Percentiles rank a stretch among this genome's conserved stretches.
Conservation (phyloP, 1,139 yeast species). For the Yamadazyma dendronema region DNA sequence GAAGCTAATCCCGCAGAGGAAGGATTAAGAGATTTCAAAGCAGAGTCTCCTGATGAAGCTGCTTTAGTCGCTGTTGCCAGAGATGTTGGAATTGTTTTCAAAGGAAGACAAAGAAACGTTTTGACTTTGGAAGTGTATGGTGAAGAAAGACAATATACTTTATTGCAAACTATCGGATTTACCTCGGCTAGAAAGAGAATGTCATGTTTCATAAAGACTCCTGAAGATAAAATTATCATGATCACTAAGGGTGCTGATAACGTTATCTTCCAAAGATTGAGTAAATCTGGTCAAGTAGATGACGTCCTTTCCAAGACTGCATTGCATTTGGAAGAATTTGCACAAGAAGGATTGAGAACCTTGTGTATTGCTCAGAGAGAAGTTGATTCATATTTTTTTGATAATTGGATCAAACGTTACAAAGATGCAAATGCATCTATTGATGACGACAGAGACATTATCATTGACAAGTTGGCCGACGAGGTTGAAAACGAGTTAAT, state of each 20-base stretch:
- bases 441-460: slow-evolving; percentile 71
- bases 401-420: slow-evolving; percentile 67
- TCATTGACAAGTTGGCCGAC: slow-evolving; percentile 76
- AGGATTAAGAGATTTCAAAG: slow-evolving; percentile 60
- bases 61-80: slow-evolving; percentile 93
- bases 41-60: slow-evolving; percentile 98
- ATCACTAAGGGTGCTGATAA: slow-evolving; percentile 91
- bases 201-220: slow-evolving; percentile 51
- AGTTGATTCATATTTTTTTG: slow-evolving; percentile 57
- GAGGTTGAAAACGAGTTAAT: slow-evolving; percentile 71
- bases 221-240: slow-evolving; percentile 52
- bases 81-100: slow-evolving; percentile 84
- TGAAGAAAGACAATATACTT: slow-evolving; percentile 62
- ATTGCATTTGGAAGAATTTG: slow-evolving; percentile 83
- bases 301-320: slow-evolving; percentile 53
- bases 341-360: slow-evolving; percentile 96
- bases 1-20: slow-evolving; percentile 61
- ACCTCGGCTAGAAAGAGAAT: slow-evolving; percentile 86
- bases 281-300: slow-evolving; percentile 31
- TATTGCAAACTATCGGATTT: slow-evolving; percentile 78
- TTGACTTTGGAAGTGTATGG: slow-evolving; percentile 76
- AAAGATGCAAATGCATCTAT: slow-evolving; percentile 73
- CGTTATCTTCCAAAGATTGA: slow-evolving; percentile 75
- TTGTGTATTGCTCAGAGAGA: slow-evolving; percentile 87
- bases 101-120: slow-evolving; percentile 71